These are phyloP conservation scores for Quercus glauca DNA, from an alignment of 306 rosid genomes.

Conservation along the genomic window DNA sequence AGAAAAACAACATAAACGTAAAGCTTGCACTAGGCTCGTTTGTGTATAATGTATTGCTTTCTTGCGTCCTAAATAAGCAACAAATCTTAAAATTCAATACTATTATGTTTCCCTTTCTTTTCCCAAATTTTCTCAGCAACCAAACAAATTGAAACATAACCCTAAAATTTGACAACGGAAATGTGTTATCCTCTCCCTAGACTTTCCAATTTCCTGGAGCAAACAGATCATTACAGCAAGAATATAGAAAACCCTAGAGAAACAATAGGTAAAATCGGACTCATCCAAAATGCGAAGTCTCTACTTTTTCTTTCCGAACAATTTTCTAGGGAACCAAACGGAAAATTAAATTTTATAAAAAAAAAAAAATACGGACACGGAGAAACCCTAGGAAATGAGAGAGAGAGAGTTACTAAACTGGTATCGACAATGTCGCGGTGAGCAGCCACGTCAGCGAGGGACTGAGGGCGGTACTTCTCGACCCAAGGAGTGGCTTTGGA, in stretches of 20 bases:
- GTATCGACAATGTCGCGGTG: constrained; percentile 98
- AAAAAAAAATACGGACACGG: not conserved
- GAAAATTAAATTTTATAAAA: not conserved
- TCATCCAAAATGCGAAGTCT: not conserved
- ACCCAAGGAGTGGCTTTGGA: constrained; percentile 76
- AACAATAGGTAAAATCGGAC: not conserved
- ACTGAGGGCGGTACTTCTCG: constrained; percentile 91
- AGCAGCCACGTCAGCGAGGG: constrained; percentile 88
- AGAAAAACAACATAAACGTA: not conserved
- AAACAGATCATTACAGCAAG: not conserved
- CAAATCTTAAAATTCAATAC: not conserved
- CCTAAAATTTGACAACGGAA: not conserved
- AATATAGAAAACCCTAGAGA: not conserved
- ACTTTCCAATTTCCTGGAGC: not conserved
- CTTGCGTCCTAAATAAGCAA: not conserved
- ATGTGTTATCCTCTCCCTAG: not conserved
- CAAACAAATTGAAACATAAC: not conserved
- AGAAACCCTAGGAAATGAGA: constrained; percentile 38
- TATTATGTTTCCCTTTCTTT: not conserved
- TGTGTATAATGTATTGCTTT: not conserved
- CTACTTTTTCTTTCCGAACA: not conserved
- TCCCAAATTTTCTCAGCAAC: not conserved
- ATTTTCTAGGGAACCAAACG: constrained; percentile 5
- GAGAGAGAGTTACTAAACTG: constrained; percentile 34
- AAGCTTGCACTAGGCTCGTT: not conserved